Conservation (phyloP, 768 basidiomycete species). For the Rhizopogon vesiculosus region DNA sequence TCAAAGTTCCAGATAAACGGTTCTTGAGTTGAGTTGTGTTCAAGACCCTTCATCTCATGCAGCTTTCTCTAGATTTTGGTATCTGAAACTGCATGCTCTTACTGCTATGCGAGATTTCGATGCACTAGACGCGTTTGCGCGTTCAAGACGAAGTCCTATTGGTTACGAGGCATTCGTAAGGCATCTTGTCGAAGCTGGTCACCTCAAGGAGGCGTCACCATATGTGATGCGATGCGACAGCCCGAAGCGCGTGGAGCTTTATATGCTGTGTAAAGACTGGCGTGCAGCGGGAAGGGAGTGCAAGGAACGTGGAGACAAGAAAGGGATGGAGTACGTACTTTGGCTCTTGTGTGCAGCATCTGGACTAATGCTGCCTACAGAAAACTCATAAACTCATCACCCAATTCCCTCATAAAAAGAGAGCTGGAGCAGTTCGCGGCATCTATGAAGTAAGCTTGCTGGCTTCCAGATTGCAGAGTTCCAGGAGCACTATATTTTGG, state of each 20-base stretch:
- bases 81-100: slow-evolving; percentile 82
- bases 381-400: slow-evolving; percentile 65
- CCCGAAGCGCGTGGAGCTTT: slow-evolving; percentile 78
- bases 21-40: slow-evolving; percentile 22
- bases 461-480: neutral
- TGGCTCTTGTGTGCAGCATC: neutral
- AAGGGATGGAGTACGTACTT: slow-evolving; percentile 71
- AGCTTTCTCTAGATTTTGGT: slow-evolving; percentile 72
- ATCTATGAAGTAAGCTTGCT: slow-evolving; percentile 54
- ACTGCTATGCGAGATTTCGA: slow-evolving; percentile 82
- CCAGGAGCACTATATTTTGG: neutral
- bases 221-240: slow-evolving; percentile 87
- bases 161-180: slow-evolving; percentile 91
- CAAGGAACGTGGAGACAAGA: slow-evolving; percentile 84
- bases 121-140: slow-evolving; percentile 78
- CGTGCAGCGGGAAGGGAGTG: slow-evolving; percentile 82
- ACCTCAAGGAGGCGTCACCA: slow-evolving; percentile 65
- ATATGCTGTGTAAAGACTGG: slow-evolving; percentile 90
- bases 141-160: slow-evolving; percentile 87
- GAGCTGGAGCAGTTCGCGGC: slow-evolving; percentile 66
- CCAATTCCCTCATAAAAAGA: slow-evolving; percentile 74
- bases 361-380: slow-evolving; percentile 33
- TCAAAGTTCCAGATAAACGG: slow-evolving; percentile 95
- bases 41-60: neutral
- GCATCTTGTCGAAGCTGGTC: slow-evolving; percentile 71